These are phyloP conservation scores for Hypoxylon trugodes DNA, from an alignment of 495 filamentous ascomycete species.

Conservation along the genomic window DNA sequence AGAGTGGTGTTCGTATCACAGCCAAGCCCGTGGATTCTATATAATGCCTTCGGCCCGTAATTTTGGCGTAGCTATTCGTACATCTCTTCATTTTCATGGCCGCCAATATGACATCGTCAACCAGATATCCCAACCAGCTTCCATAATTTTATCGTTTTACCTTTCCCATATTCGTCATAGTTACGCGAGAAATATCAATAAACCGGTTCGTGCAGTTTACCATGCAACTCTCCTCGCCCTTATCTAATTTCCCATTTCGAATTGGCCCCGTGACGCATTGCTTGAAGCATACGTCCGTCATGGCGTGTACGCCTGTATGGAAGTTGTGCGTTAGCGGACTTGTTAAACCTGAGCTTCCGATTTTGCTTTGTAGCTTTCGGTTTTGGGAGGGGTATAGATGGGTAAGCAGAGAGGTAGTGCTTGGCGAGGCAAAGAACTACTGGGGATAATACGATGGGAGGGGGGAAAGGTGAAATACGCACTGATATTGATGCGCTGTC, in stretches of 20 bases:
- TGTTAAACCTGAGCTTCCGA: not conserved
- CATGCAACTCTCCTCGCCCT: constrained; percentile 78
- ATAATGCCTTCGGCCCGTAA: not conserved
- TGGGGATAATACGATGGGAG: too few relatives aligned
- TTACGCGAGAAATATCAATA: constrained; percentile 83
- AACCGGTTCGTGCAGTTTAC: constrained; percentile 93
- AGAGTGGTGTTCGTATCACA: not conserved
- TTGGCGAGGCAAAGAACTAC: too few relatives aligned
- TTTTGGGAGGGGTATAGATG: not conserved
- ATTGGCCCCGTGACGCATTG: constrained; percentile 82
- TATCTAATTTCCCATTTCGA: constrained; percentile 71
- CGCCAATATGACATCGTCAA: too few relatives aligned
- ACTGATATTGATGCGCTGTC: constrained; percentile 82
- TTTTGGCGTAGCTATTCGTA: constrained; percentile 12
- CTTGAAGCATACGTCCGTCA: constrained; percentile 91
- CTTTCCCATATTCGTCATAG: constrained; percentile 79
- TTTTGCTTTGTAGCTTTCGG: not conserved
- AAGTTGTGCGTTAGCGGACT: constrained; percentile 29
- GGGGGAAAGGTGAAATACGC: constrained; percentile 45
- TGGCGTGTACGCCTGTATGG: constrained; percentile 59
- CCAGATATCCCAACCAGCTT: too few relatives aligned
- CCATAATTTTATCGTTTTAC: too few relatives aligned
- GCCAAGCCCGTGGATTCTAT: not conserved
- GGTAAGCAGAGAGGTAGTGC: not conserved
- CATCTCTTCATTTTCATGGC: constrained; percentile 13